A percentile compares a stretch with the other conserved stretches of the same genome.
Conservation (phyloP, 306 rosid species). For the Trifolium dubium region DNA sequence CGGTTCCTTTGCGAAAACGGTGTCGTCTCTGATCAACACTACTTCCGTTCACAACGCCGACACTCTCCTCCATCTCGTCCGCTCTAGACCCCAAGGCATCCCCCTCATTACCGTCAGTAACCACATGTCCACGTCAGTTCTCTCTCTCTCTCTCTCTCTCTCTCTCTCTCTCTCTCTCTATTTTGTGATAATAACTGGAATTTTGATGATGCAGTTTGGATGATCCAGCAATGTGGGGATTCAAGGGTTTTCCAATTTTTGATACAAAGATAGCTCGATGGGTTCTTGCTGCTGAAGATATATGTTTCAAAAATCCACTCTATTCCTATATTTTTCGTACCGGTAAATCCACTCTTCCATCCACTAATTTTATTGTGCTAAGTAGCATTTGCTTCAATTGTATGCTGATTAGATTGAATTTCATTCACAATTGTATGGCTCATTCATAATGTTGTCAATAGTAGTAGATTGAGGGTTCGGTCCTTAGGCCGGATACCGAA, state of each 20-base stretch:
- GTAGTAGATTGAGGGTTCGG: too few species aligned
- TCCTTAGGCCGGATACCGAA: too few species aligned
- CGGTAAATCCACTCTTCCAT: constrained; percentile 48
- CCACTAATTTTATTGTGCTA: too few species aligned
- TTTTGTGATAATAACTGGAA: neutral
- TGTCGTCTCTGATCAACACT: constrained; percentile 65
- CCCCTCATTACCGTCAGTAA: constrained; percentile 95
- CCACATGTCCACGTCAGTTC: constrained; percentile 81
- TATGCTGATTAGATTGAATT: neutral
- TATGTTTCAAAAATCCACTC: constrained; percentile 67
- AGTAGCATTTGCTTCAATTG: neutral
- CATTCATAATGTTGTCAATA: neutral
- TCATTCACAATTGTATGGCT: too few species aligned
- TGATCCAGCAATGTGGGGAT: constrained; percentile 90
- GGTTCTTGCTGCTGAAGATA: constrained; percentile 89
- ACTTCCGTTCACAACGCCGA: constrained; percentile 77
- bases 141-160: neutral
- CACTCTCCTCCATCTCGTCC: constrained; percentile 69
- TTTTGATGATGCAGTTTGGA: constrained; percentile 53
- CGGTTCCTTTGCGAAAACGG: constrained; percentile 70
- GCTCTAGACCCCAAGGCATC: constrained; percentile 69
- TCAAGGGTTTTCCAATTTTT: constrained; percentile 70
- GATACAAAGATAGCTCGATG: constrained; percentile 66
- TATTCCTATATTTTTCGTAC: constrained; percentile 71
- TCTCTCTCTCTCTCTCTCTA: neutral